Conservation (phyloP, 192 early-diverging fungal genomes). For the Funneliformis geosporum region DNA sequence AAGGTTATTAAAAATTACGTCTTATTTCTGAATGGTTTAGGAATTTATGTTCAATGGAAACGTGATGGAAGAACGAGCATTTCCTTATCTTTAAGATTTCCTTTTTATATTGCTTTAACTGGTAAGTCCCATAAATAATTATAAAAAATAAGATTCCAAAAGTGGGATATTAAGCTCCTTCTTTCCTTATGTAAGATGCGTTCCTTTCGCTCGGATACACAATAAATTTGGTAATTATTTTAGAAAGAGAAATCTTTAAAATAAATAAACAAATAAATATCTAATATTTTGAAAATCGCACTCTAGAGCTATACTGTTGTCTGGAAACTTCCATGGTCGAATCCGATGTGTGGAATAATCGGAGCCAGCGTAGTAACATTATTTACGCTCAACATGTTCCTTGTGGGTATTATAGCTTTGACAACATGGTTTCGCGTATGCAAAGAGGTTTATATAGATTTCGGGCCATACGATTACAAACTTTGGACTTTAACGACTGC, state of each 20-base stretch:
- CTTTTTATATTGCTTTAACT: conserved; percentile 17
- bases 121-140: neutral
- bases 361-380: neutral
- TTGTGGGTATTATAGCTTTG: neutral
- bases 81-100: conserved; percentile 6
- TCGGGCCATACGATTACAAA: neutral
- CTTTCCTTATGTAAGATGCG: neutral
- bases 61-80: neutral
- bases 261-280: neutral
- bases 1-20: neutral
- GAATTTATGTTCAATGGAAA: neutral
- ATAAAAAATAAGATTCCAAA: too few species aligned
- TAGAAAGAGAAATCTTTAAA: neutral
- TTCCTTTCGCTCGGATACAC: neutral
- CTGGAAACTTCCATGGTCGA: neutral
- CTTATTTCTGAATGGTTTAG: neutral
- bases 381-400: neutral
- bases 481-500: neutral
- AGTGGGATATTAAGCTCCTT: neutral
- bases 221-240: neutral
- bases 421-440: conserved; percentile 9
- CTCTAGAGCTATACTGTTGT: neutral
- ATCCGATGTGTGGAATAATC: neutral
- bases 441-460: neutral
- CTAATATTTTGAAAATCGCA: neutral